Conservation (phyloP, 768 basidiomycete genomes). For the Mycena indigotica region DNA sequence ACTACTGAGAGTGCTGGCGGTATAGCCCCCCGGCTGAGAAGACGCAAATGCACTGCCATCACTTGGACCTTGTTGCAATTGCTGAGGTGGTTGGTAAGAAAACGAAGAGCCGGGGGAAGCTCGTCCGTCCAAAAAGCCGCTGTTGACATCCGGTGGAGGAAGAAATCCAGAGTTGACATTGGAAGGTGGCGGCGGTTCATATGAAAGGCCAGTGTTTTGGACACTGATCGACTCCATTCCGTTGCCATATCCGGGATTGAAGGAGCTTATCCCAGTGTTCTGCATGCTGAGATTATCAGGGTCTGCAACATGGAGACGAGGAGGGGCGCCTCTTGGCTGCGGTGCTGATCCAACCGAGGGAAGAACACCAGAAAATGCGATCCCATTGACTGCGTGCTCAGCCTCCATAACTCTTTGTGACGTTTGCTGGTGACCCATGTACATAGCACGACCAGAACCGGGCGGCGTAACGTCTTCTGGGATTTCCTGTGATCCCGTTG, state of each 20-base stretch:
- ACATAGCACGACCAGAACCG: constrained; percentile 73
- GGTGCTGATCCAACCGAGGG: constrained; percentile 30
- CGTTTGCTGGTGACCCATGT: constrained; percentile 66
- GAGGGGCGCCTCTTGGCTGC: constrained; percentile 5
- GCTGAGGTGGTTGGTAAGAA: neutral
- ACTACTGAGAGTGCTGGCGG: neutral
- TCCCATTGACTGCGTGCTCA: constrained; percentile 52
- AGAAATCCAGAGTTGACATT: constrained; percentile 10
- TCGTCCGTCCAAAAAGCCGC: constrained; percentile 11
- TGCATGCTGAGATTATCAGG: constrained; percentile 9
- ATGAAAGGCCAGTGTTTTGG: constrained; percentile 10
- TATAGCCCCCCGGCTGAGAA: neutral
- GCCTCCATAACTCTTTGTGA: constrained; percentile 67
- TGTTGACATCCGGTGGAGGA: constrained; percentile 14
- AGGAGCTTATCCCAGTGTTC: constrained; percentile 5
- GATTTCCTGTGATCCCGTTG: constrained; percentile 81
- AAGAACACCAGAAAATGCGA: constrained; percentile 45
- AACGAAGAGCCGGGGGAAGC: neutral
- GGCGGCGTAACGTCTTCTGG: constrained; percentile 80
- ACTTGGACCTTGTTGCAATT: neutral
- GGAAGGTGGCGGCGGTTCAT: neutral
- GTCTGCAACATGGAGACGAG: constrained; percentile 8
- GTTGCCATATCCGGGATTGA: neutral
- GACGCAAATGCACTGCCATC: neutral
- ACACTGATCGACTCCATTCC: constrained; percentile 1